Conservation (phyloP, 2,329 filamentous ascomycete genomes). For the Fusarium austroafricanum region DNA sequence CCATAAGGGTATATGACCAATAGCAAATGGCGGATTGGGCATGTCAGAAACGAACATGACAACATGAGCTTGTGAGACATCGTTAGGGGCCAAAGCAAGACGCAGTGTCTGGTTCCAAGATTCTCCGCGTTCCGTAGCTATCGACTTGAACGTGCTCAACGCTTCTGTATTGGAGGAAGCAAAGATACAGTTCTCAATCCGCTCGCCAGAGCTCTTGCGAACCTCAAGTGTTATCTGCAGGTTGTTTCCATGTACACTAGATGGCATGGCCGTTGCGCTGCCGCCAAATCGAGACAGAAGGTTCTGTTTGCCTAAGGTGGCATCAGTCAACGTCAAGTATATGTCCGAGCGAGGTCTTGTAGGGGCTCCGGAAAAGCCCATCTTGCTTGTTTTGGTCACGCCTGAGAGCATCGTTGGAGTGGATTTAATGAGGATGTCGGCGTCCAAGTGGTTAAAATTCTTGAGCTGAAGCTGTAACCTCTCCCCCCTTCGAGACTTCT, state of each 20-base stretch:
- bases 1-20: slow-evolving; percentile 95
- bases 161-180: slow-evolving; percentile 83
- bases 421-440: slow-evolving; percentile 82
- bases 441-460: slow-evolving; percentile 80
- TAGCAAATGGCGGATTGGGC: slow-evolving; percentile 87
- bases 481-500: slow-evolving; percentile 77
- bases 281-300: slow-evolving; percentile 74
- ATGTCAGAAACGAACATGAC: slow-evolving; percentile 91
- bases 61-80: slow-evolving; percentile 85
- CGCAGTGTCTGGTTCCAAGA: slow-evolving; percentile 90
- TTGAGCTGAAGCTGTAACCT: slow-evolving; percentile 83
- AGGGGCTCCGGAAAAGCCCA: slow-evolving; percentile 93
- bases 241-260: slow-evolving; percentile 73
- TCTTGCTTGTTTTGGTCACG: slow-evolving; percentile 83
- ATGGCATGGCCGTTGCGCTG: slow-evolving; percentile 77
- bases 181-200: slow-evolving; percentile 89
- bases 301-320: slow-evolving; percentile 81
- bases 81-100: slow-evolving; percentile 79
- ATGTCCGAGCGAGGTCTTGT: slow-evolving; percentile 92
- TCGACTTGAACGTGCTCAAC: slow-evolving; percentile 88
- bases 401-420: slow-evolving; percentile 89
- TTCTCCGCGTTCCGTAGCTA: slow-evolving; percentile 80
- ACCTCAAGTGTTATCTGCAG: slow-evolving; percentile 92
- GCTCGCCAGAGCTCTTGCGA: slow-evolving; percentile 79
- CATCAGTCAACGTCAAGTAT: slow-evolving; percentile 86